phyloP scores from a whole-genome alignment of 352 stramenopile species.

The Blastocystis sp. region DNA sequence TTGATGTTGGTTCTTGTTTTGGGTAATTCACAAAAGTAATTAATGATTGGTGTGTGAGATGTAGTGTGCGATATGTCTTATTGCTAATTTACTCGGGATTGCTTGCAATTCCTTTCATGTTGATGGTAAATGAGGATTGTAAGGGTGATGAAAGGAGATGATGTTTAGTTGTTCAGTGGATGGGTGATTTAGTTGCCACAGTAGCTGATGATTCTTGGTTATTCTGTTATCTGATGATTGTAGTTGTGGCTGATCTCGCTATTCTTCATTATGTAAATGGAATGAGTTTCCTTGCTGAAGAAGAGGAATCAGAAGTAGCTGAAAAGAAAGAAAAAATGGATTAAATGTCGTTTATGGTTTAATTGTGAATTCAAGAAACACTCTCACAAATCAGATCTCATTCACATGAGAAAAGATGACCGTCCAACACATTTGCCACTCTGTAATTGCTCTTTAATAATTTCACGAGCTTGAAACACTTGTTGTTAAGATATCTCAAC shows the following conservation, averaged over 20 bases:
- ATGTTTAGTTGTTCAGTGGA: conserved; percentile 29
- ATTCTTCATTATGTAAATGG: conserved; percentile 55
- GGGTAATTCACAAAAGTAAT: neutral
- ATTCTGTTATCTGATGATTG: neutral
- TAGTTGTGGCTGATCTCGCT: conserved; percentile 20
- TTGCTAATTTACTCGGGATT: conserved; percentile 18
- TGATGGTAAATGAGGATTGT: neutral
- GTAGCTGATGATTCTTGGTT: neutral
- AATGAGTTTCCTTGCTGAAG: conserved; percentile 16
- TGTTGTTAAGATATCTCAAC: neutral
- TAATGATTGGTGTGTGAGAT: too few species aligned
- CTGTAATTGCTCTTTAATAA: neutral
- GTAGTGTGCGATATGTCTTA: neutral
- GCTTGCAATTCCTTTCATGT: conserved; percentile 18
- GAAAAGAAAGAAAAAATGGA: conserved; percentile 50
- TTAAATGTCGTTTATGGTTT: neutral
- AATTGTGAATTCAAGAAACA: neutral
- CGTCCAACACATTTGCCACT: neutral
- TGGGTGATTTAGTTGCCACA: neutral
- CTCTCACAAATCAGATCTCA: neutral
- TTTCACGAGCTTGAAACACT: neutral
- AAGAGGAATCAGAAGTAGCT: neutral
- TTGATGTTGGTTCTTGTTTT: neutral
- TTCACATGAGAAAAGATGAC: neutral
- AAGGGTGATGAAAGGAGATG: neutral